Base-by-base conservation (phyloP, 441 rosid species). In the Mallotus repandus region DNA sequence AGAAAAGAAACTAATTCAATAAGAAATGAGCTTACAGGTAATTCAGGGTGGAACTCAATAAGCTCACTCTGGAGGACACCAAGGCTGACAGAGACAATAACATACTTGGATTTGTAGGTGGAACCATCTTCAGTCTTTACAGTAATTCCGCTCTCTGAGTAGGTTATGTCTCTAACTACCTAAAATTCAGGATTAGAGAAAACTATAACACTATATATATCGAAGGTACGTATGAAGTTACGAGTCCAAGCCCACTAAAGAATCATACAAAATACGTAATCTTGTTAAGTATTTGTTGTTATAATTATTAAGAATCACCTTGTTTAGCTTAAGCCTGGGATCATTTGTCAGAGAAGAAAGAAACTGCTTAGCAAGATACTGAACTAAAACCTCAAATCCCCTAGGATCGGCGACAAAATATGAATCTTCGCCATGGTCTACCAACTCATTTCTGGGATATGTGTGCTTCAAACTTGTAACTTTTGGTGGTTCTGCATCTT, bases 21-120 rank as follows among this genome's bases (percentile, higher is more conserved):
- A 0, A 41, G 5, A 19, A 25, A 10, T 22, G 9, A n/a, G 70
- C 79, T 68, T 54, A 77, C 85, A 5, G 87, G 87, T 49, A 80
- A 68, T 11, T 52, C 25, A 0, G 84, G 85, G n/a, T 66, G 59
- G 70, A 84, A 82, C 14, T 70, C 45, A 45, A 84, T 82, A 62
- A 80, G 82, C 35, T 76, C 75, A 21, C 68, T 76, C 35, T 80
- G 82, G 32, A 84, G 84, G 21, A 84, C 87, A 21, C 84, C 84
- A 25, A 84, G 58, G 72, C 84, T 84, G 18, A 54, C 85, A 4
- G 87, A 80, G 25, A 84, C 54, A 45, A 84, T 81, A 7, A 19
- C 82, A 49, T 78, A 78, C 60, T 76, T 61, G 25, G 85, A 74
- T 16, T 57, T 63, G 70, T 80, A 84, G 0, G 35, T 43, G 0